Conservation (phyloP, 768 basidiomycete species). For the Imleria badia region DNA sequence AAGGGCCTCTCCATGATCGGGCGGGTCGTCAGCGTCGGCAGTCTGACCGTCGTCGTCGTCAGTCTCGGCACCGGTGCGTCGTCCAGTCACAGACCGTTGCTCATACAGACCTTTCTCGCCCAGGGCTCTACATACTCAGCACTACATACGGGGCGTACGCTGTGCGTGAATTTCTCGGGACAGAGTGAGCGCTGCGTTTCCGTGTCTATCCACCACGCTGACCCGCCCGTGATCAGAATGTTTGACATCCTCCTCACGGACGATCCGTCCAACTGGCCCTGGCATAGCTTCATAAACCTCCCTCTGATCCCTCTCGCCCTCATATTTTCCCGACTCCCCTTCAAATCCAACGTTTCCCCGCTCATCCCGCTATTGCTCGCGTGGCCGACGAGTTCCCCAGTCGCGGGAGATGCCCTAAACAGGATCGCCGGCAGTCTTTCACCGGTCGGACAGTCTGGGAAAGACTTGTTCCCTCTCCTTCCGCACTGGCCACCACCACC, state of each 20-base stretch:
- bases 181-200: slow-evolving; percentile 45
- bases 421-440: not conserved
- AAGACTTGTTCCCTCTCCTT: slow-evolving; percentile 30
- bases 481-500: slow-evolving; percentile 61
- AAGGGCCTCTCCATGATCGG: slow-evolving; percentile 50
- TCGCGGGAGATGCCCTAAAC: slow-evolving; percentile 4
- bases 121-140: slow-evolving; percentile 49
- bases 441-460: not conserved
- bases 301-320: slow-evolving; percentile 70
- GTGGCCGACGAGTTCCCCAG: slow-evolving; percentile 32
- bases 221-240: slow-evolving; percentile 41
- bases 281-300: slow-evolving; percentile 73
- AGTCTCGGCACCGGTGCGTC: slow-evolving; percentile 63
- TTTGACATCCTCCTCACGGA: slow-evolving; percentile 63
- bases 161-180: slow-evolving; percentile 64
- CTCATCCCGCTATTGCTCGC: slow-evolving; percentile 25
- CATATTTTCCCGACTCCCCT: slow-evolving; percentile 57
- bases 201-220: not conserved
- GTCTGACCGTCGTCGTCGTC: slow-evolving; percentile 48
- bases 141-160: slow-evolving; percentile 76
- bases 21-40: slow-evolving; percentile 49
- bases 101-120: slow-evolving; percentile 5
- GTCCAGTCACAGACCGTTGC: not conserved
- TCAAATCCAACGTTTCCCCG: slow-evolving; percentile 28
- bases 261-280: slow-evolving; percentile 72